Evolutionary conservation across 371 early-diverging fungal genomes (phyloP).

Genomic region (Cokeromyces recurvatus): DNA sequence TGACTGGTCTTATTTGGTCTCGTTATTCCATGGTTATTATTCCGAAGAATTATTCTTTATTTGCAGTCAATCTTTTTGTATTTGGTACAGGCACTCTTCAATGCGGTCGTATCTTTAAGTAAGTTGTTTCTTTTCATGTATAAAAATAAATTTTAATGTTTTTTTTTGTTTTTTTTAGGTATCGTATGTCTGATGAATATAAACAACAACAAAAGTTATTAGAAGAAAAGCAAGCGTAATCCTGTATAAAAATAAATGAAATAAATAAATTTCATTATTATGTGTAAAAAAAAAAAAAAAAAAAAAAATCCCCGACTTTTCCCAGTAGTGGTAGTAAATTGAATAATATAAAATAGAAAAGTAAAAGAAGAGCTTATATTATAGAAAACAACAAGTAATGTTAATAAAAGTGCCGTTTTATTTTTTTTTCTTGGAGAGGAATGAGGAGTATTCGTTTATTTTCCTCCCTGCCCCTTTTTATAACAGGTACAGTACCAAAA

Average conservation of each 20-base stretch:
- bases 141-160: slow-evolving; percentile 2
- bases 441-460: no score
- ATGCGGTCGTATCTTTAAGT: slow-evolving; percentile 75
- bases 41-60: slow-evolving; percentile 86
- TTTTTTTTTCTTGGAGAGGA: no score
- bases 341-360: no score
- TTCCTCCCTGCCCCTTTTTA: no score
- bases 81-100: slow-evolving; percentile 87
- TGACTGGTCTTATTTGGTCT: slow-evolving; percentile 95
- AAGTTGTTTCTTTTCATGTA: slow-evolving; percentile 20
- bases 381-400: no score
- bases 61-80: slow-evolving; percentile 91
- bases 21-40: slow-evolving; percentile 92
- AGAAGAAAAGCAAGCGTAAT: slow-evolving; percentile 1
- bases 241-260: no score
- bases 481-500: no score
- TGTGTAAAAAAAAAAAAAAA: no score
- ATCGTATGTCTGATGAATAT: slow-evolving; percentile 26
- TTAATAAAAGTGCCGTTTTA: no score
- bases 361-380: no score
- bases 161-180: slow-evolving; percentile 9
- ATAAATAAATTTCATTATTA: no score
- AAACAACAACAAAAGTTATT: slow-evolving; percentile 15
- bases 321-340: no score
- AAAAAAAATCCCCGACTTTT: slow-evolving; percentile 1